Conservation (phyloP, 2,329 filamentous ascomycete genomes). For the Cadophora luteo-olivacea region DNA sequence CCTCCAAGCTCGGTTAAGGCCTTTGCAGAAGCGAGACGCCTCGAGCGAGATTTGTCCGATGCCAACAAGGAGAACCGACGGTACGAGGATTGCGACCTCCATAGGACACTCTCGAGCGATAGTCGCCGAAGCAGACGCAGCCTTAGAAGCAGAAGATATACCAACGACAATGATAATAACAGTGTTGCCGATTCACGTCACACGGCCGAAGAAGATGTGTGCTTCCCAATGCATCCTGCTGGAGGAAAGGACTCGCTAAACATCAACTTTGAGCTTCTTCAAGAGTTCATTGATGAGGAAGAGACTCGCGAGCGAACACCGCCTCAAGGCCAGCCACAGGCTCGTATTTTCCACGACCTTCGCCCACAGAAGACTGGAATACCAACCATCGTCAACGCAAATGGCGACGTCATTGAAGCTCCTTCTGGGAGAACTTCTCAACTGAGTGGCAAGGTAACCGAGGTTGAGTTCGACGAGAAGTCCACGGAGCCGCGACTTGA, state of each 20-base stretch:
- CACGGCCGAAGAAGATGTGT: conserved; percentile 85
- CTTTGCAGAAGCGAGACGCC: conserved; percentile 88
- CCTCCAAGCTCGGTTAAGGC: conserved; percentile 98
- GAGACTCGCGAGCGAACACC: conserved; percentile 54
- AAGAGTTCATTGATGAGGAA: conserved; percentile 81
- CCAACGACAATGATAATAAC: conserved; percentile 66
- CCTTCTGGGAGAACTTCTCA: conserved; percentile 53
- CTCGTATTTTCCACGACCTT: conserved; percentile 44
- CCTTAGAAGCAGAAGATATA: conserved; percentile 63
- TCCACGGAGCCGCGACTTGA: conserved; percentile 38
- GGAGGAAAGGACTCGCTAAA: conserved; percentile 81
- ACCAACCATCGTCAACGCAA: conserved; percentile 48
- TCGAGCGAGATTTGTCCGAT: conserved; percentile 73
- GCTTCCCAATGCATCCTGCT: conserved; percentile 74
- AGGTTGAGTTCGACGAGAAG: conserved; percentile 32
- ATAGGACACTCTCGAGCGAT: conserved; percentile 73
- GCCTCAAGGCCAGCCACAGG: conserved; percentile 41
- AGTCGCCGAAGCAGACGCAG: conserved; percentile 65
- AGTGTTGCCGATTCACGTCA: conserved; percentile 69
- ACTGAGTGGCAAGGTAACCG: conserved; percentile 54
- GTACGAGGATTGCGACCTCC: conserved; percentile 68
- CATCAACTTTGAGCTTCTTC: conserved; percentile 91
- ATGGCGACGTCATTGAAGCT: conserved; percentile 64
- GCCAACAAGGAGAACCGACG: conserved; percentile 88
- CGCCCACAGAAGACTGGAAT: conserved; percentile 32